These are phyloP conservation scores for Trametes meyenii DNA, from an alignment of 768 basidiomycete genomes.

Conservation along the genomic window DNA sequence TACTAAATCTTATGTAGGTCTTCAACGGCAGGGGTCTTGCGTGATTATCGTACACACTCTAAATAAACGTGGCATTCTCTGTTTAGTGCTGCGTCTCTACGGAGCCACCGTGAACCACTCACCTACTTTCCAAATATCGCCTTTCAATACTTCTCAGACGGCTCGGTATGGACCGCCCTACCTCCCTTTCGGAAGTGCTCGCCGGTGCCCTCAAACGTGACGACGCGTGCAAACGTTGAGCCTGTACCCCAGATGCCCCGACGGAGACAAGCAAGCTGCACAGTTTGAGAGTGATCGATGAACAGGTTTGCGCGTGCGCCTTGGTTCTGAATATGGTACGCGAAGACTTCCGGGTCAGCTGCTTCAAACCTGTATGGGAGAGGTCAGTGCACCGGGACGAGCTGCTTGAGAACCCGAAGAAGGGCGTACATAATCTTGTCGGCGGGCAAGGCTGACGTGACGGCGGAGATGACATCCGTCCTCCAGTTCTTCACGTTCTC, in stretches of 20 bases:
- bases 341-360: conserved; percentile 47
- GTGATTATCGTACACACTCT: not conserved
- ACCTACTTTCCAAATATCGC: not conserved
- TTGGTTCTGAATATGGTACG: conserved; percentile 49
- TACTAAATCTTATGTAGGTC: no score
- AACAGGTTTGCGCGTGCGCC: conserved; percentile 46
- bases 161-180: conserved; percentile 16
- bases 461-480: conserved; percentile 46
- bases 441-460: conserved; percentile 43
- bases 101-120: not conserved
- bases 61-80: not conserved
- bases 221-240: conserved; percentile 45
- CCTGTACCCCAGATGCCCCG: conserved; percentile 51
- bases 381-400: not conserved
- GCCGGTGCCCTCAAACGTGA: conserved; percentile 40
- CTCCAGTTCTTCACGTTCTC: conserved; percentile 47
- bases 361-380: conserved; percentile 41
- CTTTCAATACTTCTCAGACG: conserved; percentile 15
- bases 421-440: conserved; percentile 44
- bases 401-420: not conserved
- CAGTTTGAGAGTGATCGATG: conserved; percentile 48
- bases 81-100: not conserved
- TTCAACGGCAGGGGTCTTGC: not conserved
- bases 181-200: conserved; percentile 21
- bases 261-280: conserved; percentile 47